These are phyloP conservation scores for Paramecium tetraurelia DNA, from an alignment of 73 alveolate species.

Conservation along the genomic window DNA sequence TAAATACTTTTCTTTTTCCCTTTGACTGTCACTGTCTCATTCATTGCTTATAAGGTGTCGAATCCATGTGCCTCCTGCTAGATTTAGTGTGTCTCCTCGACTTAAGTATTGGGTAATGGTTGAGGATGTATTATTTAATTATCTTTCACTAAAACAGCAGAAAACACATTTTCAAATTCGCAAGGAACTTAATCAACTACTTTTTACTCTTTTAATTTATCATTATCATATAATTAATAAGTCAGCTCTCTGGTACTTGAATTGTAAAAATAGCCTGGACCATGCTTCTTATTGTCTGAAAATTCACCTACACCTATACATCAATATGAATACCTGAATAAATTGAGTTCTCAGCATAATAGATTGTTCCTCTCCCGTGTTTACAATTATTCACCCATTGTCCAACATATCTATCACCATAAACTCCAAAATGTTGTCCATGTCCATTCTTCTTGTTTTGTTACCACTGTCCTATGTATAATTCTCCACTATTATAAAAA, in stretches of 20 bases:
- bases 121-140: neutral
- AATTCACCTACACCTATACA: neutral
- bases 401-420: constrained; percentile 22
- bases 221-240: constrained; percentile 25
- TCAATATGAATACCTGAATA: neutral
- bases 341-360: neutral
- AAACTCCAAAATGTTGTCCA: neutral
- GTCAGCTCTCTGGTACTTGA: constrained; percentile 3
- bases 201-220: neutral
- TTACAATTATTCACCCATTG: neutral
- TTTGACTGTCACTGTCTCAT: neutral
- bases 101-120: constrained; percentile 21
- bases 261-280: constrained; percentile 26
- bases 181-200: neutral
- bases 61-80: constrained; percentile 28
- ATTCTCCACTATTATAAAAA: constrained; percentile 1
- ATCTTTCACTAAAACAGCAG: neutral
- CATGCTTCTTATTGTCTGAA: neutral
- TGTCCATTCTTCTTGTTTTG: constrained; percentile 4
- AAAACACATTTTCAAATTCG: neutral
- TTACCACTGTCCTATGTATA: constrained; percentile 12
- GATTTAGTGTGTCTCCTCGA: neutral
- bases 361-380: neutral
- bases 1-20: constrained; percentile 23
- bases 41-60: neutral